Base-by-base conservation (phyloP, 768 basidiomycete species). In the Leccinum sublutescens region DNA sequence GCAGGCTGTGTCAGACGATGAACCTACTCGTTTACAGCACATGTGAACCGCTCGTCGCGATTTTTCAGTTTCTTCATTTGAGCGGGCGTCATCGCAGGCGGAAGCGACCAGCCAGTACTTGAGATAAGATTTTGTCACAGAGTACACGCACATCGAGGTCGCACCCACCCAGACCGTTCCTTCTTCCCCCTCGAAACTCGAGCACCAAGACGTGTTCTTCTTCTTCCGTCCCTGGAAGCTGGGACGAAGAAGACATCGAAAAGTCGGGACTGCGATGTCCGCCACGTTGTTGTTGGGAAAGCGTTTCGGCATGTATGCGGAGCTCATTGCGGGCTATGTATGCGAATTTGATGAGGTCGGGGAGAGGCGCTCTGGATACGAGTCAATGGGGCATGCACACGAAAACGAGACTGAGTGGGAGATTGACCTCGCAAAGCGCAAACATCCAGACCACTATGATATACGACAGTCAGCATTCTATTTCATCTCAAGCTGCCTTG, bases 311-410 rank as follows among this genome's bases (percentile, higher is more conserved):
- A 6, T 88, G 80, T 55, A 88, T 78, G 53, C 81, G 82, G 15
- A 91, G 71, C 48, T 89, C 81, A 50, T 82, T 78, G 31, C 77
- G 73, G 55, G 89, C 85, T 62, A 88, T 86, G 67, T 94, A 95
- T 7, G 91, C 86, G 65, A 95, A 95, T 53, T 82, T 86, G 64
- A 96, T 77, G 43, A 92, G 76, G 58, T 88, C 85, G 1, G 93
- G 93, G 14, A 95, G 75, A n/a, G 95, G 79, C 8, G 91, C 85
- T 73, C 91, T 93, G 57, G 5, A 21, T 29, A 8, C 45, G 43
- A 29, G 48, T 58, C 49, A 58, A 43, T 49, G 2, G 4, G n/a
- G 1, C 1, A 50, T 8, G 29, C 4, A 45, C 50, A 40, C 17
- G 57, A 14, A 23, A 23, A 23, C 23, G 23, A 23, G 43, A 48